Evolutionary conservation across 768 basidiomycete genomes (phyloP).

Genomic region (Pulveroboletus sp.): DNA sequence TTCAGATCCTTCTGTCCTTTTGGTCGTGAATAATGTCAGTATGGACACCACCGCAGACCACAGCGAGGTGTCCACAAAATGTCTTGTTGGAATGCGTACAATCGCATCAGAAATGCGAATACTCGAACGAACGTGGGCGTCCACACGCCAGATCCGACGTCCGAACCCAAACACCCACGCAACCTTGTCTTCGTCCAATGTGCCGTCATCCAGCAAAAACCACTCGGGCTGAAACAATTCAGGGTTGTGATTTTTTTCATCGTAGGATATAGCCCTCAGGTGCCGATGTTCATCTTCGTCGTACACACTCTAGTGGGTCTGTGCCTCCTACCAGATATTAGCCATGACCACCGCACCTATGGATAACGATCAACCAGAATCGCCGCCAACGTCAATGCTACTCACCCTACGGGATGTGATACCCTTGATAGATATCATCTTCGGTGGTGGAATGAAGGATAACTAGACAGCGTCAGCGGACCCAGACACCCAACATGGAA

Average conservation of each 20-base stretch:
- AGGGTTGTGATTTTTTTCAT: conserved; percentile 34
- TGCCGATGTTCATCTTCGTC: background rate
- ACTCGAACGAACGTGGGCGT: background rate
- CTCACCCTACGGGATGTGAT: conserved; percentile 29
- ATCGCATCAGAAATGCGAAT: background rate
- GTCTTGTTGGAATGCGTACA: conserved; percentile 14
- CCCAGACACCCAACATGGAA: background rate
- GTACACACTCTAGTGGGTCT: no score
- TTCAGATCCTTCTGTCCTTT: conserved; percentile 12
- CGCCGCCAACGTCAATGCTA: no score
- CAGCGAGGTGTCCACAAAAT: conserved; percentile 18
- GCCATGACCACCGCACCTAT: conserved; percentile 9
- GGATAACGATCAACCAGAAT: background rate
- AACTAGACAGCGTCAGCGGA: conserved; percentile 21
- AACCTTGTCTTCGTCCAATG: conserved; percentile 12
- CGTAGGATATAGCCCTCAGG: conserved; percentile 37
- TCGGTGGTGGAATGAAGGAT: conserved; percentile 37
- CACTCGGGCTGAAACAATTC: conserved; percentile 35
- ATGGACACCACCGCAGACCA: conserved; percentile 22
- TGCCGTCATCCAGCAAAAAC: conserved; percentile 25
- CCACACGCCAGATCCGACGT: conserved; percentile 17
- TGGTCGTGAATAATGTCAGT: conserved; percentile 14
- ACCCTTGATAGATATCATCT: conserved; percentile 35
- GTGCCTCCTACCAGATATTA: conserved; percentile 8
- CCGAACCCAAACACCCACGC: conserved; percentile 20